Base-by-base conservation (phyloP, 306 rosid genomes). In the Pachyrhizus erosus region DNA sequence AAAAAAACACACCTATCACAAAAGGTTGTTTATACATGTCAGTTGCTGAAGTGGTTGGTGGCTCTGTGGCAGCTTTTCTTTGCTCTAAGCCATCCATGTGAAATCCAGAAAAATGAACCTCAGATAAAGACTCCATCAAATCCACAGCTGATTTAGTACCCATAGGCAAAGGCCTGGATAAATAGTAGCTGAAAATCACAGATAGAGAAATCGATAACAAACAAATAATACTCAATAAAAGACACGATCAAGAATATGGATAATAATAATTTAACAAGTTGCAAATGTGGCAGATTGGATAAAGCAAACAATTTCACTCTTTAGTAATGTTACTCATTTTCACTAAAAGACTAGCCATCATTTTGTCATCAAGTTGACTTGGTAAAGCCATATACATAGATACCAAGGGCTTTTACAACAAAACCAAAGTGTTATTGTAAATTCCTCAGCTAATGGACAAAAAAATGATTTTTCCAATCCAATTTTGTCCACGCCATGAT, bases 71-170 rank as follows among this genome's bases (percentile, higher is more conserved):
- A 33, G 77, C 81, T 34, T 68, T 85, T 79, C 86, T 88, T 83
- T 86, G 88, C 79, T 91, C 87, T 65, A 91, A 80, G 37, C 86
- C 88, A 75, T 96, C 89, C 86, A 91, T 84, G 86, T 91, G 94
- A 83, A 91, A 87, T 78, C 98, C 97, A 84, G 98, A 92, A 88
- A 91, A 94, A 89, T 94, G 98, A 84, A 92, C 92, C 82, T 84
- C 97, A 0, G 98, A 89, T 73, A 92, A 82, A 82, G 89, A 87
- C 75, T 87, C 96, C 87, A 92, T 85, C 49, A 94, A 83, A 84
- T 92, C 93, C 34, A 72, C 93, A 67, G 76, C 96, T 58, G 97
- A 86, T 64, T 90, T 68, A 20, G 90, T 84, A 21, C 70, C 93
- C 94, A 91, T 91, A 64, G 65, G 58, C 78, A 58, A 51, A 55